A percentile compares a stretch with the other conserved stretches of the same genome.
These are phyloP conservation scores for Neurospora sp. DNA, from an alignment of 2,329 filamentous ascomycete genomes.

Conservation along the genomic window DNA sequence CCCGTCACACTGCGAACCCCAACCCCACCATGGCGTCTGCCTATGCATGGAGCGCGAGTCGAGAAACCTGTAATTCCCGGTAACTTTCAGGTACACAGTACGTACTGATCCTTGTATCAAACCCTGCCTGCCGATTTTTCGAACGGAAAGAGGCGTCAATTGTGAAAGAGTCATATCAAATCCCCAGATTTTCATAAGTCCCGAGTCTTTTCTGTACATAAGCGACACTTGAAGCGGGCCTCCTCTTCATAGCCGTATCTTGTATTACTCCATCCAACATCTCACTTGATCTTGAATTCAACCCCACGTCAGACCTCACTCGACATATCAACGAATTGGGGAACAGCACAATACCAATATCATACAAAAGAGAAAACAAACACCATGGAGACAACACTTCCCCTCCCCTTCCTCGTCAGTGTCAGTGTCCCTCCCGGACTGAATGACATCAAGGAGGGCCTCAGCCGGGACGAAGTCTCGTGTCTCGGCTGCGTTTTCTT, in stretches of 20 bases:
- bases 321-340: background rate
- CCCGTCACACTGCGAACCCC: background rate
- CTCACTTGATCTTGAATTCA: background rate
- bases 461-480: constrained; percentile 47
- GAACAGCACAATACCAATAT: background rate
- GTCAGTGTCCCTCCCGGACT: constrained; percentile 42
- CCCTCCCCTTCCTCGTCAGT: constrained; percentile 53
- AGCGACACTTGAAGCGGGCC: background rate
- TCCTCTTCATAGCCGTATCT: background rate
- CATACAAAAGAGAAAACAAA: background rate
- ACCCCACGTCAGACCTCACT: background rate
- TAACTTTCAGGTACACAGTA: background rate
- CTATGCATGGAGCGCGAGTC: background rate
- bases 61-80: background rate
- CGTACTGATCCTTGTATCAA: background rate
- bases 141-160: background rate
- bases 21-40: background rate
- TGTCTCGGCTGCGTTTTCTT: constrained; percentile 52
- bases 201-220: background rate
- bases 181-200: background rate
- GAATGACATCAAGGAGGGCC: constrained; percentile 36
- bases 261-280: background rate
- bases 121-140: background rate
- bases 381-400: constrained; percentile 54
- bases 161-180: background rate